Base-by-base conservation (phyloP, 257 asterid genomes). In the Solanum boliviense region DNA sequence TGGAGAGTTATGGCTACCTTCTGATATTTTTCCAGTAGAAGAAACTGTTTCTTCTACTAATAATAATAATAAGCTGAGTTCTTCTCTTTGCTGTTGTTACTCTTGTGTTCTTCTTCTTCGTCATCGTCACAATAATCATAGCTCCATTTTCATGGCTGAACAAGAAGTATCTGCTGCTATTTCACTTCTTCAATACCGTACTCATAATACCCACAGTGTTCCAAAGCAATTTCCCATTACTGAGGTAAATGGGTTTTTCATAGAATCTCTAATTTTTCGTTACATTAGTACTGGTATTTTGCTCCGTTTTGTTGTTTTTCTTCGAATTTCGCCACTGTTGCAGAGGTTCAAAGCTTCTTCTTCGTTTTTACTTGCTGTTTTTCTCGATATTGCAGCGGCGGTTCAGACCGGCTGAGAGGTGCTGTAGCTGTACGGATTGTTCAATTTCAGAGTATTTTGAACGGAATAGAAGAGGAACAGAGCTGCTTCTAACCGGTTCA, bases 1-100 rank as follows among this genome's bases (percentile, higher is more conserved):
- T 41, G 92, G 92, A 68, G 90, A 88, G 87, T 84, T 83, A 31
- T 90, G 92, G 92, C 83, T 90, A 44, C 92, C 92, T 10, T 74
- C 92, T 39, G 88, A 90, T 84, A 88, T 90, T 70, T 90, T 90
- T 86, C 87, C 92, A 78, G 82, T 29, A 41, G 90, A 88, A 67
- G 90, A 88, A 41, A 13, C 89, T 13, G 65, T 81, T 41, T 29
- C 89, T 34, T 12, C 72, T 25, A n/a, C 75, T 58, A 38, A 11
- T 38, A 44, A 41, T n/a, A 38, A 46, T 58, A n/a, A 35, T 39
- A 29, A 79, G 38, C 34, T 68, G 32, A 67, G 44, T 34, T 21
- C 25, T 46, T 13, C 60, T 41, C 82, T 60, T 34, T 68, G 52
- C 44, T 67, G 83, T 21, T 76, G 48, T 87, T 35, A 38, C 70